Conservation (phyloP, 1,139 yeast genomes). For the Kurtzmaniella quercitrusa region DNA sequence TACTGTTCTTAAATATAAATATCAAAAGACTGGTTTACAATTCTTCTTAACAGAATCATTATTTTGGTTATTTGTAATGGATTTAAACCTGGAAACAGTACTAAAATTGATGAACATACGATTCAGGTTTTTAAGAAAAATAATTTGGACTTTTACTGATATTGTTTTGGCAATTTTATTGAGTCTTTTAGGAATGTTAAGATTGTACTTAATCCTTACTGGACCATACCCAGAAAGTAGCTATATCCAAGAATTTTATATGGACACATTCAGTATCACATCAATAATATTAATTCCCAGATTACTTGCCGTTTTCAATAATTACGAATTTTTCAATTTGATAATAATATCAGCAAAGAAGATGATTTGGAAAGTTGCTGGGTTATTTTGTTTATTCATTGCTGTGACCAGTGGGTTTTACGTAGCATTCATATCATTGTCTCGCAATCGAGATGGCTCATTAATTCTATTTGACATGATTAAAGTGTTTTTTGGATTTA, state of each 20-base stretch:
- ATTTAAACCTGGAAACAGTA: slow-evolving; percentile 34
- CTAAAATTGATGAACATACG: slow-evolving; percentile 43
- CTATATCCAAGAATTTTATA: slow-evolving; percentile 15
- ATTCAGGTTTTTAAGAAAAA: slow-evolving; percentile 30
- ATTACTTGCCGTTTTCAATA: slow-evolving; percentile 50
- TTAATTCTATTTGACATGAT: slow-evolving; percentile 54
- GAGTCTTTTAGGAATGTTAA: slow-evolving; percentile 25
- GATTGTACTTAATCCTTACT: slow-evolving; percentile 12
- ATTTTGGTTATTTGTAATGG: slow-evolving; percentile 34
- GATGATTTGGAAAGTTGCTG: slow-evolving; percentile 53
- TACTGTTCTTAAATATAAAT: slow-evolving; percentile 25
- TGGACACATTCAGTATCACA: slow-evolving; percentile 38
- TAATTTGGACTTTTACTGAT: slow-evolving; percentile 41
- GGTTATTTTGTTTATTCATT: slow-evolving; percentile 48
- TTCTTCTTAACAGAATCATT: slow-evolving; percentile 14
- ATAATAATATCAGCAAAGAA: slow-evolving; percentile 49
- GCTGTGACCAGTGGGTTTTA: slow-evolving; percentile 57
- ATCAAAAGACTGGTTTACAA: slow-evolving; percentile 3
- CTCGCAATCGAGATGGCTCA: slow-evolving; percentile 39
- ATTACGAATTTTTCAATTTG: slow-evolving; percentile 50
- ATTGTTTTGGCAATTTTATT: slow-evolving; percentile 28
- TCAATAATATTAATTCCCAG: slow-evolving; percentile 55
- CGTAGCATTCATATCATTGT: slow-evolving; percentile 52
- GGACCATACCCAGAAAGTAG: slow-evolving; percentile 8
- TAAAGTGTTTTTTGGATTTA: slow-evolving; percentile 56